Percentiles rank a stretch among this genome's conserved stretches.
phyloP scores from a whole-genome alignment of 176 grass and related monocot species.

The Pontederia paniculata region DNA sequence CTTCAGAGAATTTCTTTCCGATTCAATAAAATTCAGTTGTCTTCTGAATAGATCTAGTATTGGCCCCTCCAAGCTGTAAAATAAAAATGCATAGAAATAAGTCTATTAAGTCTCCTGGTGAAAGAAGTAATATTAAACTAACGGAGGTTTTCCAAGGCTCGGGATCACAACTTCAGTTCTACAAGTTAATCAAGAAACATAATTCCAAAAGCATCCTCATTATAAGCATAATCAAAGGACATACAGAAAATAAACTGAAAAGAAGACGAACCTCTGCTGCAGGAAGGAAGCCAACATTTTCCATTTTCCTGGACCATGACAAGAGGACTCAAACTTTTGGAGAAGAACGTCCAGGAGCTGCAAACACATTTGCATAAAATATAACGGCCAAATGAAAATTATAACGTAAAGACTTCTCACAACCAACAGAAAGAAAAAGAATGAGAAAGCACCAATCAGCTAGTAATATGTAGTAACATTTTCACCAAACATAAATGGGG shows the following conservation, averaged over 20 bases:
- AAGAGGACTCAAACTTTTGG: constrained; percentile 53
- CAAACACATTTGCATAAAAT: constrained; percentile 14
- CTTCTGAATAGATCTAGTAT: constrained; percentile 81
- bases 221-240: constrained; percentile 1
- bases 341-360: constrained; percentile 71
- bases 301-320: constrained; percentile 83
- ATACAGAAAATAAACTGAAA: constrained; percentile 7
- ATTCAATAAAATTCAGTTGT: constrained; percentile 59
- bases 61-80: constrained; percentile 62
- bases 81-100: constrained; percentile 1
- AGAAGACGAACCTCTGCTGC: constrained; percentile 50
- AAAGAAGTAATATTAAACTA: not conserved
- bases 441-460: not conserved
- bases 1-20: constrained; percentile 65
- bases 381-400: no score
- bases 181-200: no score
- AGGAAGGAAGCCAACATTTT: constrained; percentile 60
- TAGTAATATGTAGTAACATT: not conserved
- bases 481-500: constrained; percentile 5
- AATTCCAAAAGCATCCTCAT: no score
- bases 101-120: not conserved
- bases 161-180: no score
- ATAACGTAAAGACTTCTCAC: not conserved
- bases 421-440: not conserved
- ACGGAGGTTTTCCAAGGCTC: no score